phyloP scores from a whole-genome alignment of 768 basidiomycete species.

The Panaeolus cyanescens region DNA sequence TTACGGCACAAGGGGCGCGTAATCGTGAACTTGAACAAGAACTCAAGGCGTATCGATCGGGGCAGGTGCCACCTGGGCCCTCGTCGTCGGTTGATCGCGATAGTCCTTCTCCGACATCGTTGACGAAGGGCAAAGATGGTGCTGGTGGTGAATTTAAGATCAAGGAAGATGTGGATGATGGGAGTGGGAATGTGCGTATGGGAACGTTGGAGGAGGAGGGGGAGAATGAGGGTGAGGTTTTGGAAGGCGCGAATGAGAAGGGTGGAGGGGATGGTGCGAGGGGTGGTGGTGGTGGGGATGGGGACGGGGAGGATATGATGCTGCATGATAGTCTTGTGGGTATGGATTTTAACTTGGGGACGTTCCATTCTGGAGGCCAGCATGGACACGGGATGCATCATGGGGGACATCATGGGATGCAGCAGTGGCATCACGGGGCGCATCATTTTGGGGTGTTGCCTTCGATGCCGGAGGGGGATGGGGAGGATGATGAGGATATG shows the following conservation, averaged over 20 bases:
- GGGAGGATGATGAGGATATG: slow-evolving; percentile 6
- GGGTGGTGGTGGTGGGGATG: slow-evolving; percentile 21
- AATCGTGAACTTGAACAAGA: slow-evolving; percentile 81
- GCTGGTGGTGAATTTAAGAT: slow-evolving; percentile 5
- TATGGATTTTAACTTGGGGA: not conserved
- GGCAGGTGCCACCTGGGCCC: slow-evolving; percentile 18
- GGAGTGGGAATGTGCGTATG: slow-evolving; percentile 20
- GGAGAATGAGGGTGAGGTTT: slow-evolving; percentile 23
- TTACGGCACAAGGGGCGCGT: slow-evolving; percentile 73
- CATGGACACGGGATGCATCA: not conserved
- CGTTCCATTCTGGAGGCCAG: not conserved
- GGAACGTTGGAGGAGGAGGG: slow-evolving; percentile 25
- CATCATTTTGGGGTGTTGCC: not conserved
- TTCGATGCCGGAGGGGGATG: slow-evolving; percentile 1
- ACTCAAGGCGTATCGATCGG: slow-evolving; percentile 46
- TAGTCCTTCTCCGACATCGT: not conserved
- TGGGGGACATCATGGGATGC: not conserved
- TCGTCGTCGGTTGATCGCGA: slow-evolving; percentile 7
- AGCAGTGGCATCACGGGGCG: not conserved
- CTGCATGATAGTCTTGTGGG: not conserved
- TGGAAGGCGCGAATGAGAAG: slow-evolving; percentile 13
- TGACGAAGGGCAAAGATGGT: slow-evolving; percentile 6
- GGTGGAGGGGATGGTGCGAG: slow-evolving; percentile 10
- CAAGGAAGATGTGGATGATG: slow-evolving; percentile 7
- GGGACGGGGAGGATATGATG: slow-evolving; percentile 12